Percentiles rank a stretch among this genome's conserved stretches.
These are phyloP conservation scores for Phoma sp. DNA, from an alignment of 2,329 filamentous ascomycete species.

Conservation along the genomic window DNA sequence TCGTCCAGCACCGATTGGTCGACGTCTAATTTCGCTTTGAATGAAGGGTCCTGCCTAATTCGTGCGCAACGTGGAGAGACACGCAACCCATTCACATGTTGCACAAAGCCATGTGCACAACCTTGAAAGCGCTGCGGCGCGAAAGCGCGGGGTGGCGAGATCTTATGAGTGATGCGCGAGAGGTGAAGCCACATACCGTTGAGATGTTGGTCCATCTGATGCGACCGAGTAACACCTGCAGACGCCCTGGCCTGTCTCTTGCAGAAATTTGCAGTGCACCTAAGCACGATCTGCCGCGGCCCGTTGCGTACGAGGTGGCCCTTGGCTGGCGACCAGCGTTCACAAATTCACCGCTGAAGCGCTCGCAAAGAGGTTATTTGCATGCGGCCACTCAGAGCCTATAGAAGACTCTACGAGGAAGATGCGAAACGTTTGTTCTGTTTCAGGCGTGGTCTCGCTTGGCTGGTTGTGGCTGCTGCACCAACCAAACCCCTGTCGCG, in stretches of 20 bases:
- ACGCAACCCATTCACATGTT: conserved; percentile 11
- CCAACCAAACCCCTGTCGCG: conserved; percentile 26
- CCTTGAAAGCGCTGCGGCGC: not conserved
- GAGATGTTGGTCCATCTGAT: conserved; percentile 12
- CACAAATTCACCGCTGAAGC: conserved; percentile 31
- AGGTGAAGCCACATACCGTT: conserved; percentile 6
- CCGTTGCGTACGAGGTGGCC: conserved; percentile 34
- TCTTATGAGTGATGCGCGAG: conserved; percentile 4
- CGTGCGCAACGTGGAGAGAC: conserved; percentile 12
- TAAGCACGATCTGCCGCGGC: conserved; percentile 30
- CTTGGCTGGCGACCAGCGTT: conserved; percentile 24
- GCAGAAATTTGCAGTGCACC: conserved; percentile 25
- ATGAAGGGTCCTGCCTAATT: not conserved
- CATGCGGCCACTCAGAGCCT: conserved; percentile 32
- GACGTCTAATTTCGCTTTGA: conserved; percentile 8
- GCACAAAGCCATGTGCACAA: conserved; percentile 6
- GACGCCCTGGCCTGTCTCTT: conserved; percentile 2
- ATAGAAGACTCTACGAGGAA: conserved; percentile 19
- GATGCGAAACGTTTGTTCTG: conserved; percentile 13
- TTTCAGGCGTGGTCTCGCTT: conserved; percentile 18
- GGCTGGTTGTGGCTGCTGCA: conserved; percentile 36
- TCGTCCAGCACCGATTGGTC: conserved; percentile 15
- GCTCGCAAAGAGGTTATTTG: conserved; percentile 28
- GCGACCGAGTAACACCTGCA: conserved; percentile 14
- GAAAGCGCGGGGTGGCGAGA: not conserved